Conservation (phyloP, 345 rosid genomes). For the Pistacia atlantica region DNA sequence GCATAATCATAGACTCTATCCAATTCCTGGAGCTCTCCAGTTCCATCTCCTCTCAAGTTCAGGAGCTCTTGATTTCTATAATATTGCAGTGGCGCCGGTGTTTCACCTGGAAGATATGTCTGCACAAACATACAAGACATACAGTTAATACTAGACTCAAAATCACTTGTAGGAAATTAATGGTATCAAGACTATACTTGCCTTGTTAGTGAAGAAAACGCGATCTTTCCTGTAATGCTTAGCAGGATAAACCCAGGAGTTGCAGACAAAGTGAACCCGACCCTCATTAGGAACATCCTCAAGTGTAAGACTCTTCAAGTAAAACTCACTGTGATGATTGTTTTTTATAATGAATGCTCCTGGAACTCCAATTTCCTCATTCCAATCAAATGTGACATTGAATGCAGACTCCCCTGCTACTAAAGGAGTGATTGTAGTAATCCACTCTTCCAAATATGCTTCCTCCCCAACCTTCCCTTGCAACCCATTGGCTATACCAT, state of each 20-base stretch:
- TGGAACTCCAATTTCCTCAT: conserved; percentile 59
- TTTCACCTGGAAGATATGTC: conserved; percentile 76
- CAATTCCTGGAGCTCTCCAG: conserved; percentile 71
- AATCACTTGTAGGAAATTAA: too few species aligned
- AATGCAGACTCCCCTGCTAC: conserved; percentile 58
- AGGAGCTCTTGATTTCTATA: conserved; percentile 67
- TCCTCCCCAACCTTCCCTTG: conserved; percentile 58
- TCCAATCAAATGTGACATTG: conserved; percentile 54
- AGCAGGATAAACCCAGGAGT: conserved; percentile 88
- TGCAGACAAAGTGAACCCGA: conserved; percentile 67
- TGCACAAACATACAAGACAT: conserved; percentile 17
- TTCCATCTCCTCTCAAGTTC: conserved; percentile 69
- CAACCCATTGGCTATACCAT: conserved; percentile 32
- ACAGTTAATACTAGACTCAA: background rate
- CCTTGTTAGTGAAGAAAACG: conserved; percentile 84
- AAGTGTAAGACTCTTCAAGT: conserved; percentile 67
- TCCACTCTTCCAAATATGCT: conserved; percentile 60
- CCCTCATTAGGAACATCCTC: conserved; percentile 76
- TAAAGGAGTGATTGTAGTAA: conserved; percentile 27
- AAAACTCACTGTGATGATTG: conserved; percentile 65
- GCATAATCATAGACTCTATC: conserved; percentile 90
- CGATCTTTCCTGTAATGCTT: conserved; percentile 50
- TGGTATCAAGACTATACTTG: background rate
- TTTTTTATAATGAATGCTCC: conserved; percentile 66
- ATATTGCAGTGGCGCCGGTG: conserved; percentile 53